Evolutionary conservation across 1,284 basidiomycete genomes (phyloP).

Genomic region (Farysia itapuensis): DNA sequence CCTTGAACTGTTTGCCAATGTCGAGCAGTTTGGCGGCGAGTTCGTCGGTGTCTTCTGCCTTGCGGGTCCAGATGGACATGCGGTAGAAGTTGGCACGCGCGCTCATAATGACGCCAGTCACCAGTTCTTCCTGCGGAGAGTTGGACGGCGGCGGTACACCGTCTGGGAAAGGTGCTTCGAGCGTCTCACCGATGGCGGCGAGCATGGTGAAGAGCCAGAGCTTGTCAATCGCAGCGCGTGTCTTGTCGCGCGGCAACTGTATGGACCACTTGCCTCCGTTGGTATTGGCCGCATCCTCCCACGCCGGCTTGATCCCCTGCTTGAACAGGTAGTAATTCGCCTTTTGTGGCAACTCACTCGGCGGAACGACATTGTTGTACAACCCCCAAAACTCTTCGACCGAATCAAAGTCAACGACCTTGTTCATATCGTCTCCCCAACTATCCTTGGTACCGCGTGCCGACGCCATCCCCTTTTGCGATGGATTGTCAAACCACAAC

Average conservation of each 20-base stretch:
- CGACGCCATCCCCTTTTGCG: slow-evolving; percentile 46
- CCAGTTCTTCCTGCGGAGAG: slow-evolving; percentile 41
- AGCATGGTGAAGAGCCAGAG: slow-evolving; percentile 90
- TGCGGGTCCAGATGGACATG: slow-evolving; percentile 91
- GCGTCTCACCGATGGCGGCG: slow-evolving; percentile 57
- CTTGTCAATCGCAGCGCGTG: slow-evolving; percentile 77
- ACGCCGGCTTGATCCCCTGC: slow-evolving; percentile 77
- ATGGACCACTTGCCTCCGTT: slow-evolving; percentile 98
- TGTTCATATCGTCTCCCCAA: slow-evolving; percentile 59
- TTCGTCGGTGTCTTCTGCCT: slow-evolving; percentile 65
- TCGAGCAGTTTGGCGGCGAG: slow-evolving; percentile 68
- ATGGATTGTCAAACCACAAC: slow-evolving; percentile 59
- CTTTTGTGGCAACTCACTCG: slow-evolving; percentile 88
- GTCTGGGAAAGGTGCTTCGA: slow-evolving; percentile 48
- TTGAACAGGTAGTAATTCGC: slow-evolving; percentile 99
- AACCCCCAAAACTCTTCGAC: slow-evolving; percentile 63
- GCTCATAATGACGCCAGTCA: slow-evolving; percentile 80
- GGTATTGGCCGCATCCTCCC: slow-evolving; percentile 93
- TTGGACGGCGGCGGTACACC: slow-evolving; percentile 28
- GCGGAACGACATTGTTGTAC: slow-evolving; percentile 97
- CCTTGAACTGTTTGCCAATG: slow-evolving; percentile 85
- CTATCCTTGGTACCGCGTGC: slow-evolving; percentile 54
- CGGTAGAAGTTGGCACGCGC: slow-evolving; percentile 94
- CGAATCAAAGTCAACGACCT: slow-evolving; percentile 54
- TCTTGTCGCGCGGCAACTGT: slow-evolving; percentile 94